These are phyloP conservation scores for Auriculariales sp. DNA, from an alignment of 768 basidiomycete species.

Conservation along the genomic window DNA sequence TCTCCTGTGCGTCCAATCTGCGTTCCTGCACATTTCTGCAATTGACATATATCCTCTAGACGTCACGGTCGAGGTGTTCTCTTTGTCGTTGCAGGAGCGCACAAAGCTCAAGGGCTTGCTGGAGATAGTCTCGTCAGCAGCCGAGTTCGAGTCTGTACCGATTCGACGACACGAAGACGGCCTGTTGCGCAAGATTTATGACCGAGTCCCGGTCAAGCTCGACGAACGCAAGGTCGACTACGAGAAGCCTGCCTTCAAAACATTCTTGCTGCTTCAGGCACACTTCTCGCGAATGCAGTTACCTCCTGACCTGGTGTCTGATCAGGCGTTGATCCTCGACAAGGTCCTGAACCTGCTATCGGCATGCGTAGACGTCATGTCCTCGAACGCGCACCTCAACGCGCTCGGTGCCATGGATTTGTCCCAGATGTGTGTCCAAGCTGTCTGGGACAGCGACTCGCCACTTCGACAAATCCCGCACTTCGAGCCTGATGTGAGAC, in stretches of 20 bases:
- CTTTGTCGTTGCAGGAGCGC: constrained; percentile 83
- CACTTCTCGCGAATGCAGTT: constrained; percentile 90
- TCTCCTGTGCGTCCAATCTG: constrained; percentile 49
- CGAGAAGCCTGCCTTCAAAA: constrained; percentile 95
- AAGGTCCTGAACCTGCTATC: constrained; percentile 85
- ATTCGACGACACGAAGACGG: constrained; percentile 88
- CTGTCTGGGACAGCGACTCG: constrained; percentile 94
- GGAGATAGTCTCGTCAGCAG: constrained; percentile 93
- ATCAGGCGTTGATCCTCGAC: constrained; percentile 75
- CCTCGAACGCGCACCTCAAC: constrained; percentile 87
- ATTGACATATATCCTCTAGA: constrained; percentile 30
- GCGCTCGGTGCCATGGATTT: constrained; percentile 96
- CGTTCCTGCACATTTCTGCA: not conserved
- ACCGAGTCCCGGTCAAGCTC: constrained; percentile 92
- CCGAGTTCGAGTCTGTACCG: constrained; percentile 89
- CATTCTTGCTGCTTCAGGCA: constrained; percentile 89
- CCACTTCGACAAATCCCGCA: constrained; percentile 93
- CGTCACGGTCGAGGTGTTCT: constrained; percentile 95
- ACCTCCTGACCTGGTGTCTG: constrained; percentile 85
- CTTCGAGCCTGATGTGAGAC: constrained; percentile 72
- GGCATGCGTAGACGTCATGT: constrained; percentile 97
- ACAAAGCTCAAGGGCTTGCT: constrained; percentile 94
- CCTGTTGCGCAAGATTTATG: constrained; percentile 79
- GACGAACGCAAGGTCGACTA: constrained; percentile 55
- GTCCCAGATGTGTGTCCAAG: constrained; percentile 97